Conservation (phyloP, 2,329 filamentous ascomycete species). For the Emericellopsis cladophorae region DNA sequence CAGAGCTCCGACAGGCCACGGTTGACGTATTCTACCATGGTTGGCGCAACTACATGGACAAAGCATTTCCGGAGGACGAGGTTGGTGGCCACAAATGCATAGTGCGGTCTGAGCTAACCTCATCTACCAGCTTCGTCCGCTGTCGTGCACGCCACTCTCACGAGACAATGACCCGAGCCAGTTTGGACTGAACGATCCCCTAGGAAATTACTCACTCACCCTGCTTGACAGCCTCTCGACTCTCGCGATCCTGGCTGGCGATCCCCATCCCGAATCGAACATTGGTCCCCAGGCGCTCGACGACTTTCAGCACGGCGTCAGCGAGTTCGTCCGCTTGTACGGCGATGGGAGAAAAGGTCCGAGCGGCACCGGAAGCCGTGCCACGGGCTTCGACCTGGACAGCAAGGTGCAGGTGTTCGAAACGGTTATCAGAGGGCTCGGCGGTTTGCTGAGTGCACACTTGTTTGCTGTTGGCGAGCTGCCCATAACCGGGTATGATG, state of each 20-base stretch:
- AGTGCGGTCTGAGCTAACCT: background rate
- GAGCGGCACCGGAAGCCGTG: constrained; percentile 57
- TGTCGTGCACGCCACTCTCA: constrained; percentile 73
- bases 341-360: constrained; percentile 67
- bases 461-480: constrained; percentile 84
- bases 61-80: constrained; percentile 95
- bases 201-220: constrained; percentile 94
- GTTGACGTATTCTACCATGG: constrained; percentile 92
- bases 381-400: constrained; percentile 81
- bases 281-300: constrained; percentile 37
- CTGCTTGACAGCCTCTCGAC: constrained; percentile 92
- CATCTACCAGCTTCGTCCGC: constrained; percentile 54
- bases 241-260: constrained; percentile 79
- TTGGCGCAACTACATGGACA: constrained; percentile 84
- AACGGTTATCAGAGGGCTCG: constrained; percentile 87
- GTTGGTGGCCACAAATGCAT: constrained; percentile 18
- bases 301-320: constrained; percentile 72
- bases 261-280: constrained; percentile 30
- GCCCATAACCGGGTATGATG: constrained; percentile 68
- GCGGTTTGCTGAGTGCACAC: constrained; percentile 84
- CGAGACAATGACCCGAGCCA: constrained; percentile 74
- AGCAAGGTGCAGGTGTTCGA: constrained; percentile 99
- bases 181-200: constrained; percentile 83
- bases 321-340: constrained; percentile 66
- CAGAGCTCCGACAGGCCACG: constrained; percentile 44